Evolutionary conservation across 176 grass and related monocot species (phyloP), one percentile per base, ranked within the genome.

Genomic region (Paspalum vaginatum): DNA sequence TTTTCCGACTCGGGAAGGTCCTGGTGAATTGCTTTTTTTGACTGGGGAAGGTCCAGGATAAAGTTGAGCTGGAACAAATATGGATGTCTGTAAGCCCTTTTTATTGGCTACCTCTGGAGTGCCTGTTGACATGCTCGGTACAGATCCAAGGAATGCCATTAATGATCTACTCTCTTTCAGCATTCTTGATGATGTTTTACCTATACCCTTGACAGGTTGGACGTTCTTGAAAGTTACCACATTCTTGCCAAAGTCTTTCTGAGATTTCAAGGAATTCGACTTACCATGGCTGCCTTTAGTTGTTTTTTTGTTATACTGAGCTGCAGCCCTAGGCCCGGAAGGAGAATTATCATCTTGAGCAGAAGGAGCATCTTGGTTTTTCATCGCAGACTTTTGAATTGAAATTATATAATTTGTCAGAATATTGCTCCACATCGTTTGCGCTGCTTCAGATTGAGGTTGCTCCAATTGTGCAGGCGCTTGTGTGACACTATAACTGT

Each of bases 351-450:
- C 75, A 60, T 54, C 44, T 85, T 79, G 65, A 79, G 54, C 55
- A 70, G n/a, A 51, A 72, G 64, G 59, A 78, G 64, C 54, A 52
- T 45, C 38, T 53, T 79, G 66, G 15, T 79, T 61, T 70, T 44
- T 72, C 22, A 42, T 12, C 63, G 46, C 22, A 54, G 16, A 64
- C 24, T 71, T 79, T n/a, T 85, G 66, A 79, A 71, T 15, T 55
- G 83, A 72, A 51, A 51, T 46, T 54, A 85, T 85, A 72, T 85
- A 72, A 79, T 72, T 18, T 85, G 38, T 51, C 39, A 85, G 41
- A 71, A 63, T 16, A 72, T 55, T 85, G 47, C 75, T 72, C 83
- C 83, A 85, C 38, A 21, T 45, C 57, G 66, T 72, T 72, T 79
- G 38, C 3, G 9, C 9, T 54, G 25, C 75, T 64, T 63, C 66